phyloP scores from a whole-genome alignment of 139 green algal species.

The Micractinium conductrix region DNA sequence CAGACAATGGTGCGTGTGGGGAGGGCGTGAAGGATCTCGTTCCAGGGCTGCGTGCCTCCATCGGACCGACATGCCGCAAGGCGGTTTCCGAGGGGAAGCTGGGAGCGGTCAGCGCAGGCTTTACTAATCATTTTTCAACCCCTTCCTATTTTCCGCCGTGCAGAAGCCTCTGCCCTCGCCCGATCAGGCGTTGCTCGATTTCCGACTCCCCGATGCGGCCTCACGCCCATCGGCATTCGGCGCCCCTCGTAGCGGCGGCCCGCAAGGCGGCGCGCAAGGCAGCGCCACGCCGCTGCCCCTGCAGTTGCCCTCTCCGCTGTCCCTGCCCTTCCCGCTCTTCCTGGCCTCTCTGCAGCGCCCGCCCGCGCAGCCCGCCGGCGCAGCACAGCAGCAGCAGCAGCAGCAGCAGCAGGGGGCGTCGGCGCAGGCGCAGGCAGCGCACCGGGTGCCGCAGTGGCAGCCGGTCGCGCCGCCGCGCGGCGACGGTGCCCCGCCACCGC shows the following conservation, averaged over 20 bases:
- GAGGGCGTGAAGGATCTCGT: too few relatives aligned
- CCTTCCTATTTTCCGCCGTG: background rate
- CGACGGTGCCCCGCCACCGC: too few relatives aligned
- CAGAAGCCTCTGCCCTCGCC: background rate
- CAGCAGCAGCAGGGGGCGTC: too few relatives aligned
- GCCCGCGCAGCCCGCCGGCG: too few relatives aligned
- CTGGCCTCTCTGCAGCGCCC: background rate
- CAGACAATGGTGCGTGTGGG: background rate
- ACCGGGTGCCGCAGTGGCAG: background rate
- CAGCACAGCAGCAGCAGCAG: background rate
- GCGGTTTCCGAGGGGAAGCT: too few relatives aligned
- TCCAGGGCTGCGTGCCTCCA: too few relatives aligned
- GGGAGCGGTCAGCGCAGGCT: too few relatives aligned
- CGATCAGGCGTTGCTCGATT: background rate
- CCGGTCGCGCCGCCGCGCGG: too few relatives aligned
- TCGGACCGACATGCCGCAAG: too few relatives aligned
- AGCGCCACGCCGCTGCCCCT: too few relatives aligned
- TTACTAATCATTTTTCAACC: background rate
- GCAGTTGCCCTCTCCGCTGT: background rate
- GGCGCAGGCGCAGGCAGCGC: too few relatives aligned
- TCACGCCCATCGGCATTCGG: background rate
- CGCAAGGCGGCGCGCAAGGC: background rate
- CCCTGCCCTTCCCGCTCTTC: too few relatives aligned
- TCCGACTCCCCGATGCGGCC: background rate
- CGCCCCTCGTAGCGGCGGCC: background rate